phyloP scores from a whole-genome alignment of 2,329 filamentous ascomycete genomes.

The Phaeoacremonium minimum region DNA sequence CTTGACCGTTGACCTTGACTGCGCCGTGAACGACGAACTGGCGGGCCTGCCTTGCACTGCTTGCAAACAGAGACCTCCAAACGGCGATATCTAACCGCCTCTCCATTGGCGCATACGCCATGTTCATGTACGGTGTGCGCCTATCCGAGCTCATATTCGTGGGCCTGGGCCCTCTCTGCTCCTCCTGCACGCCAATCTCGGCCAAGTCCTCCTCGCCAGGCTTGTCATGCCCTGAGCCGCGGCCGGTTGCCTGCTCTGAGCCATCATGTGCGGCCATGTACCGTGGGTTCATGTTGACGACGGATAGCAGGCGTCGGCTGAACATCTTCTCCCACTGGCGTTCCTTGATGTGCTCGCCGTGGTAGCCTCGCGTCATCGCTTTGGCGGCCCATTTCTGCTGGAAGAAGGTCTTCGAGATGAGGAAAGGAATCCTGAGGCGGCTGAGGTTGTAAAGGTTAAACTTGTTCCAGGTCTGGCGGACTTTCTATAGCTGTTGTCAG shows the following conservation, averaged over 20 bases:
- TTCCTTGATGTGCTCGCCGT: conserved; percentile 92
- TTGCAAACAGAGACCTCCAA: conserved; percentile 90
- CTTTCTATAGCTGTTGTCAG: conserved; percentile 73
- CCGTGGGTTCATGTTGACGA: conserved; percentile 77
- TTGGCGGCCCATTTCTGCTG: conserved; percentile 98
- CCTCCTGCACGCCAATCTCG: conserved; percentile 6
- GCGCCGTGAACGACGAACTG: conserved; percentile 92
- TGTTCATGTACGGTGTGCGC: conserved; percentile 88
- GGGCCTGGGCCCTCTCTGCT: conserved; percentile 5
- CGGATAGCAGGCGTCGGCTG: conserved; percentile 71
- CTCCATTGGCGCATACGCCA: conserved; percentile 91
- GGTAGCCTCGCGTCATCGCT: conserved; percentile 76
- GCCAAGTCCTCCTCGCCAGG: conserved; percentile 6
- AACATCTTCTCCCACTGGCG: conserved; percentile 95
- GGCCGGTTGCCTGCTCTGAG: conserved; percentile 74
- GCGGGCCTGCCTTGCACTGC: conserved; percentile 85
- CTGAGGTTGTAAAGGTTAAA: conserved; percentile 90
- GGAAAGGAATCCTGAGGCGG: conserved; percentile 42
- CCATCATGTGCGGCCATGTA: conserved; percentile 82
- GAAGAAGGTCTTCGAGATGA: conserved; percentile 68
- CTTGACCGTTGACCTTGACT: conserved; percentile 94
- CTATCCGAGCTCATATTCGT: conserved; percentile 23
- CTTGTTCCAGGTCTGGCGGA: conserved; percentile 96
- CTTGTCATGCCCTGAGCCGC: conserved; percentile 66
- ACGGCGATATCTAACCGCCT: conserved; percentile 90